Conservation (phyloP, 441 rosid species). For the Raphanus hybrid region DNA sequence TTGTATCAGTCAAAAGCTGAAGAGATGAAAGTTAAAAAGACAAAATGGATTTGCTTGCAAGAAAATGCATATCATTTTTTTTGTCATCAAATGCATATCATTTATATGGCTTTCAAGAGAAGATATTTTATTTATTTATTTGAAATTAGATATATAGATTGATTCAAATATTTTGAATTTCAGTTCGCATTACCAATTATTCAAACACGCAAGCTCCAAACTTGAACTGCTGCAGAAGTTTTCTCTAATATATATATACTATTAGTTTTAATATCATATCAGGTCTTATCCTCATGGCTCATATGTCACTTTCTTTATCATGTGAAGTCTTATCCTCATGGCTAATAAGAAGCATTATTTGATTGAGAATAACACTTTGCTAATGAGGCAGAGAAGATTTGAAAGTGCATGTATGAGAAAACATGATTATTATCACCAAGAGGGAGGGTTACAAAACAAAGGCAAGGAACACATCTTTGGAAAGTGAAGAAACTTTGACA, state of each 20-base stretch:
- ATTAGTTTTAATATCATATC: not conserved
- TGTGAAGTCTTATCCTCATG: not conserved
- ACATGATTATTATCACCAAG: constrained; percentile 22
- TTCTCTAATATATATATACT: not conserved
- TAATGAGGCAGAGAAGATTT: not conserved
- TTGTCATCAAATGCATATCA: no score
- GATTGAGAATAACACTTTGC: constrained; percentile 1
- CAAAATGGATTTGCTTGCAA: constrained; percentile 6
- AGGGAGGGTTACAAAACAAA: constrained; percentile 5
- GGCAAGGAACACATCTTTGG: not conserved
- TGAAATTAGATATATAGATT: not conserved
- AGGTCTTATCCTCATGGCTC: constrained; percentile 8
- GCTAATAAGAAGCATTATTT: not conserved
- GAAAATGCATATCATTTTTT: constrained; percentile 24
- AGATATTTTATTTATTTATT: not conserved
- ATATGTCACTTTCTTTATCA: constrained; percentile 3
- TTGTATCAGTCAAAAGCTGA: constrained; percentile 24
- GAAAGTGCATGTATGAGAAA: constrained; percentile 3
- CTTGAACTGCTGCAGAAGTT: not conserved
- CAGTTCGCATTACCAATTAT: not conserved
- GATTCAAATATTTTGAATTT: not conserved
- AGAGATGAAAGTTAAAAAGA: not conserved
- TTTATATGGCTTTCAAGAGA: no score
- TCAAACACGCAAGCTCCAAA: constrained; percentile 16
- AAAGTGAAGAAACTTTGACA: constrained; percentile 36